Evolutionary conservation across 108 stramenopile species (phyloP).

Genomic region (Schizochytrium sp.): DNA sequence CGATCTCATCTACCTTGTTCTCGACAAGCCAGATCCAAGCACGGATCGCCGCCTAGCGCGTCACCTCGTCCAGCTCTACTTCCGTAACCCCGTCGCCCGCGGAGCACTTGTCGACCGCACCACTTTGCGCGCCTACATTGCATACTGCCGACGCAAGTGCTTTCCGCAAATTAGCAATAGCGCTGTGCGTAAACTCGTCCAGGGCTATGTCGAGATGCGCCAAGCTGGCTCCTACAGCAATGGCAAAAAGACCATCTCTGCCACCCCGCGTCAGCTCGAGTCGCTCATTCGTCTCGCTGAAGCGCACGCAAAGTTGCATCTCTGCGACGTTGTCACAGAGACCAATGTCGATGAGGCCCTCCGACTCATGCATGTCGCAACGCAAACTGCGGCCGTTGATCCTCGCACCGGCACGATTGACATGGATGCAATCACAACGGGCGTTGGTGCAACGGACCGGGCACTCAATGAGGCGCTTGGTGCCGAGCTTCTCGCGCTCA

Average conservation of each 20-base stretch:
- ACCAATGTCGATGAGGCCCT: conserved; percentile 83
- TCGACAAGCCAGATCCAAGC: conserved; percentile 77
- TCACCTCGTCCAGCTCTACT: conserved; percentile 81
- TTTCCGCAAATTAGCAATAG: conserved; percentile 58
- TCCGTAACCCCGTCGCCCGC: conserved; percentile 62
- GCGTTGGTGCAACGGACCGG: conserved; percentile 25
- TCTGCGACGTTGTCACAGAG: conserved; percentile 56
- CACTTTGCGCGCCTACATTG: not conserved
- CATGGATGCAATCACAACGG: conserved; percentile 95
- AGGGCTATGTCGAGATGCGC: conserved; percentile 85
- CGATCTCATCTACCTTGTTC: conserved; percentile 95
- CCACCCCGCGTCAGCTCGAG: conserved; percentile 97
- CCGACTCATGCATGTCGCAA: conserved; percentile 89
- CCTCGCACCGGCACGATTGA: conserved; percentile 93
- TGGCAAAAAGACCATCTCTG: conserved; percentile 80
- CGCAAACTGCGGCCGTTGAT: conserved; percentile 91
- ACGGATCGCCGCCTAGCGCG: conserved; percentile 75
- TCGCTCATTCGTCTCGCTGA: conserved; percentile 89
- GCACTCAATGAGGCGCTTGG: not conserved
- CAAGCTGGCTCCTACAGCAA: conserved; percentile 47
- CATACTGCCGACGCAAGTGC: not conserved
- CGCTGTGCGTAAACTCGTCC: conserved; percentile 71
- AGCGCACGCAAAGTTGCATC: conserved; percentile 81
- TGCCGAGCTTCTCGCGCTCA: not conserved
- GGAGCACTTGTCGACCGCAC: conserved; percentile 39